Base-by-base conservation (phyloP, 2,329 filamentous ascomycete species). In the Aspergillus candidus region DNA sequence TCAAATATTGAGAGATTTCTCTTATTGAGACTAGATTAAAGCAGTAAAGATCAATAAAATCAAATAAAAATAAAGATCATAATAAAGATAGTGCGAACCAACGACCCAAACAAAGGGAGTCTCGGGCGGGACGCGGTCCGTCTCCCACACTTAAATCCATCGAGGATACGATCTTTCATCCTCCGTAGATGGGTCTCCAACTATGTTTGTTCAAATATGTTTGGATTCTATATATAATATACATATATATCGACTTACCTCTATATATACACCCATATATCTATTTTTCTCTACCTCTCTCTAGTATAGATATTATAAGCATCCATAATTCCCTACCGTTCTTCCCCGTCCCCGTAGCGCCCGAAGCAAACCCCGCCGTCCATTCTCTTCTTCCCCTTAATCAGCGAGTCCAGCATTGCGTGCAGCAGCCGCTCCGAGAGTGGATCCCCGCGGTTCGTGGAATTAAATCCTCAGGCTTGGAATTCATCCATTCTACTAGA, bases 101-200 rank as follows among this genome's bases (percentile, higher is more conserved):
- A 37, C 15, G n/a, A 41, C 31, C 14, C 32, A 27, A 36, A 15
- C 39, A 44, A 46, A 49, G 45, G 52, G 50, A 55, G 47, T 54
- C 53, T 39, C 53, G 51, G 53, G 53, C 52, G 52, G 53, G 53
- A 54, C 43, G 47, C 53, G 53, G 53, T 47, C 53, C 53, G 51
- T 45, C 50, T 47, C 44, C 52, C 49, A 55, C 46, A 43, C 42
- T 47, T 46, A 41, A 42, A 43, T 44, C 43, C 33, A 42, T 33
- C 34, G 41, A 15, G 18, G 37, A 39, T 35, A 43, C 12, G 35
- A 36, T 15, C 18, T 4, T 27, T 18, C 4, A 18, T 18, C 4
- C 18, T 18, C 18, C 18, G 18, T n/a, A n/a, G n/a, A n/a, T n/a
- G n/a, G n/a, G n/a, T n/a, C n/a, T n/a, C n/a, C n/a, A n/a, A n/a